Evolutionary conservation across 2,329 filamentous ascomycete genomes (phyloP).

Genomic region (Apiospora saccharicola): DNA sequence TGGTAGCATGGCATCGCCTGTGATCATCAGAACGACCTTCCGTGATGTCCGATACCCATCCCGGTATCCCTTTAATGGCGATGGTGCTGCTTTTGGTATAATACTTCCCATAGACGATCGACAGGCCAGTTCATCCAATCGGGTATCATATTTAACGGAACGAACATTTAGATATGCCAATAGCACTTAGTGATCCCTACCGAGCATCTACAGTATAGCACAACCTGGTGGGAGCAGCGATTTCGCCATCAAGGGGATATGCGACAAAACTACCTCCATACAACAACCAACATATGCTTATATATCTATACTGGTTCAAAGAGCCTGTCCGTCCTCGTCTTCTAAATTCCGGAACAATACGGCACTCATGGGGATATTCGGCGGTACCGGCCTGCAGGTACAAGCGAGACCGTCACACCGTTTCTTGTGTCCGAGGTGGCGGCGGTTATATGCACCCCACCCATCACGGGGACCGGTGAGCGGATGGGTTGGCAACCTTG

Average conservation of each 20-base stretch:
- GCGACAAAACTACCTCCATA: too few species aligned
- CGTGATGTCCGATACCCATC: background rate
- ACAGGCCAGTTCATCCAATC: too few species aligned
- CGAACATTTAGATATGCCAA: too few species aligned
- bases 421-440: conserved; percentile 7
- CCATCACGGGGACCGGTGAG: conserved; percentile 13
- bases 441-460: conserved; percentile 18
- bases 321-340: background rate
- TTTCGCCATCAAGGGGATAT: too few species aligned
- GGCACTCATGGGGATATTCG: background rate
- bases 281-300: too few species aligned
- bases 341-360: background rate
- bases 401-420: background rate
- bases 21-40: background rate
- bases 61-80: background rate
- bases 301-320: background rate
- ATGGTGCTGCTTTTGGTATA: too few species aligned
- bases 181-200: too few species aligned
- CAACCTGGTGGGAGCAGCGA: too few species aligned
- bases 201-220: too few species aligned
- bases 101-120: too few species aligned
- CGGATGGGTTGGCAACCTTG: background rate
- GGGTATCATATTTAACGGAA: too few species aligned
- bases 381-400: conserved; percentile 8
- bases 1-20: background rate